Conservation (phyloP, 495 filamentous ascomycete species). For the Parathielavia appendiculata region DNA sequence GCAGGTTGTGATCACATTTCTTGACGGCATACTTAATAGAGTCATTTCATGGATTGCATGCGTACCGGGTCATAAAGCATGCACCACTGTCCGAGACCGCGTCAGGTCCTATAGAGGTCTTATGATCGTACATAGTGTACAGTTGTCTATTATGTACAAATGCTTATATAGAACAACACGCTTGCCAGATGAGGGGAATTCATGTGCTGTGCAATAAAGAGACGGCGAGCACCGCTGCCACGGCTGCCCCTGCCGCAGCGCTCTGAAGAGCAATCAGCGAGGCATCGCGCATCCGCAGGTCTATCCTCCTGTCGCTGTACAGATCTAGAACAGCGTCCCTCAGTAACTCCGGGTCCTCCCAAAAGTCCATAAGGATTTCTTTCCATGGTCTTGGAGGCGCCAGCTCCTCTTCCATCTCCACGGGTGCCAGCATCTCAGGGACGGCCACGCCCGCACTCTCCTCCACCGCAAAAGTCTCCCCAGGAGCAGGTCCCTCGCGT, state of each 20-base stretch:
- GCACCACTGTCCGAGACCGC: neutral
- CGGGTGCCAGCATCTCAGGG: neutral
- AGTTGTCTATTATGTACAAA: slow-evolving; percentile 8
- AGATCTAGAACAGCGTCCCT: slow-evolving; percentile 43
- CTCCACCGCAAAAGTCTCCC: neutral
- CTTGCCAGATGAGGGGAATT: neutral
- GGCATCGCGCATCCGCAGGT: slow-evolving; percentile 65
- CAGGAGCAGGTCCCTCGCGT: neutral
- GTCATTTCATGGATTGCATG: neutral
- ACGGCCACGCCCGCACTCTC: neutral
- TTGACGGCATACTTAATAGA: neutral
- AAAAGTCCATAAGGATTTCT: slow-evolving; percentile 34
- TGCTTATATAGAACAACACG: neutral
- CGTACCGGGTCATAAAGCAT: neutral
- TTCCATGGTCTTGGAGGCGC: slow-evolving; percentile 41
- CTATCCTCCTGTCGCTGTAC: slow-evolving; percentile 65
- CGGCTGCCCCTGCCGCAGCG: slow-evolving; percentile 63
- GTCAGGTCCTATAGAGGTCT: neutral
- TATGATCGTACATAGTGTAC: slow-evolving; percentile 1
- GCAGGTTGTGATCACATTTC: neutral
- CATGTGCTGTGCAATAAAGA: slow-evolving; percentile 43
- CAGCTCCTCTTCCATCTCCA: slow-evolving; percentile 16
- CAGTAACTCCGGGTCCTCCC: slow-evolving; percentile 36
- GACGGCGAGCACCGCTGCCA: slow-evolving; percentile 56
- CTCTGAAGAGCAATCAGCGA: slow-evolving; percentile 67